Conservation (phyloP, 441 rosid species). For the Manihot esculenta region DNA sequence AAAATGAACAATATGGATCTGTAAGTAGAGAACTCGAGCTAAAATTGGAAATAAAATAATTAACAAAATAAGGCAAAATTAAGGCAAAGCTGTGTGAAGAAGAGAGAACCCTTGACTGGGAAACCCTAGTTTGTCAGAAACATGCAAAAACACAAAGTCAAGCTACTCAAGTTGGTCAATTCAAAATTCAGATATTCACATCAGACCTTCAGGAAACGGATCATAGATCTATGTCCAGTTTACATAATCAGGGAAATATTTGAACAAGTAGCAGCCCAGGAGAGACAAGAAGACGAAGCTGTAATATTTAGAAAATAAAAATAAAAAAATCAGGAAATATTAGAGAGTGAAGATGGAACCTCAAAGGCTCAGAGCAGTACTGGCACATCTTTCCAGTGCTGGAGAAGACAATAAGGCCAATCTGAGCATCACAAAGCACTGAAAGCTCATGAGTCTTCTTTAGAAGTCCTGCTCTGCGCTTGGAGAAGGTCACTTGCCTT, state of each 20-base stretch:
- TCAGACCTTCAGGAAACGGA: background rate
- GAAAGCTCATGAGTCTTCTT: constrained; percentile 76
- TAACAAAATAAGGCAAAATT: too few species aligned
- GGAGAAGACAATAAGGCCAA: constrained; percentile 73
- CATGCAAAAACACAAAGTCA: constrained; percentile 10
- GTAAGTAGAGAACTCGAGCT: background rate
- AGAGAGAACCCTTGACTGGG: background rate
- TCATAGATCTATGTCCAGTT: background rate
- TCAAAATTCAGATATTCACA: background rate
- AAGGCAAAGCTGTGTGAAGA: background rate
- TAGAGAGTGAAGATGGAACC: constrained; percentile 24
- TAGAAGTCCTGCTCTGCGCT: constrained; percentile 60
- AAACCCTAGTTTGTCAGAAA: constrained; percentile 35
- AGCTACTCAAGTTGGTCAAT: background rate
- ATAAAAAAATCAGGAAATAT: background rate
- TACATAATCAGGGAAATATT: background rate
- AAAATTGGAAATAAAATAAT: background rate
- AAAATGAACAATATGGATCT: background rate
- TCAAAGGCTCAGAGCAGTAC: constrained; percentile 51
- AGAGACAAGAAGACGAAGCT: too few species aligned
- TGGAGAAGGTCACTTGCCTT: constrained; percentile 71
- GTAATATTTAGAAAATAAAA: too few species aligned
- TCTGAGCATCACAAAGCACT: constrained; percentile 69
- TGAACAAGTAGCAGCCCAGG: too few species aligned
- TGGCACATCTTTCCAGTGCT: constrained; percentile 65